Conservation (phyloP, 306 rosid species). For the Fagus sylvatica region DNA sequence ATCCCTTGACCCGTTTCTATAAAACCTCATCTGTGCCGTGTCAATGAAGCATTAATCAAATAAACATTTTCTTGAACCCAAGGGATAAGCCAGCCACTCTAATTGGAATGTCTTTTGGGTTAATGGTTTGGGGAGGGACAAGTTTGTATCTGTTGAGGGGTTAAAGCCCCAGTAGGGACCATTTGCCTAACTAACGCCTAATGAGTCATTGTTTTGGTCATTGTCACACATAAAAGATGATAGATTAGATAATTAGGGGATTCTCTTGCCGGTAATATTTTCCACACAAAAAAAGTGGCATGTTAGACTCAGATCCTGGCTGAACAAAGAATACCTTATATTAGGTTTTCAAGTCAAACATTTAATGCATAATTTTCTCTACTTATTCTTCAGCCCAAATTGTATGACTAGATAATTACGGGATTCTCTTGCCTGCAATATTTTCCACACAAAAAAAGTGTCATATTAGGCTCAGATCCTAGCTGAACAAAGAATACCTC, state of each 20-base stretch:
- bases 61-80: constrained; percentile 25
- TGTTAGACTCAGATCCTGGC: not conserved
- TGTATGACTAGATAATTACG: not conserved
- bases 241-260: not conserved
- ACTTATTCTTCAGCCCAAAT: not conserved
- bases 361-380: not conserved
- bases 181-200: constrained; percentile 10
- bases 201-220: too few relatives aligned
- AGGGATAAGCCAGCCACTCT: constrained; percentile 31
- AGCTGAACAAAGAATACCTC: too few relatives aligned
- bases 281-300: not conserved
- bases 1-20: constrained; percentile 26
- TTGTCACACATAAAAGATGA: not conserved
- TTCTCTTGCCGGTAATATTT: not conserved
- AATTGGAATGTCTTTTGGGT: constrained; percentile 26
- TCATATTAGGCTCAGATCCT: not conserved
- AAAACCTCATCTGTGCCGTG: constrained; percentile 24
- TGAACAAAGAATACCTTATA: too few relatives aligned
- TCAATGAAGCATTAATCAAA: constrained; percentile 32
- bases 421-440: not conserved
- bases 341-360: not conserved
- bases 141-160: constrained; percentile 27
- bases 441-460: not conserved
- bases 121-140: constrained; percentile 26
- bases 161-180: constrained; percentile 41